phyloP scores from a whole-genome alignment of 495 filamentous ascomycete genomes.

The Copromyces sp. region DNA sequence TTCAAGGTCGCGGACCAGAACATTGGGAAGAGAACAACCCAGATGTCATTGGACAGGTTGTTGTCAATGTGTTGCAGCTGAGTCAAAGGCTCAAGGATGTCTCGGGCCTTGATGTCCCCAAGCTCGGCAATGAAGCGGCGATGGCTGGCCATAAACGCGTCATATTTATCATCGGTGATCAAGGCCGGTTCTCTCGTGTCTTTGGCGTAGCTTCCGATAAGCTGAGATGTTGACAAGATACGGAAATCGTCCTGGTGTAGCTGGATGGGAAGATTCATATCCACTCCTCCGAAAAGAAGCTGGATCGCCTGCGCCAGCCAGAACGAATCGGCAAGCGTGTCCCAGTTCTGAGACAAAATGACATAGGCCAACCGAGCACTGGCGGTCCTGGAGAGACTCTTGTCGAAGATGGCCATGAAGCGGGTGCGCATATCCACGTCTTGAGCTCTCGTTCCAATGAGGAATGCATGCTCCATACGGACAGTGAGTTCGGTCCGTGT shows the following conservation, averaged over 20 bases:
- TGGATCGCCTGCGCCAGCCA: constrained; percentile 94
- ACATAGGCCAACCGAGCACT: constrained; percentile 82
- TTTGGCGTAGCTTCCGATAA: constrained; percentile 59
- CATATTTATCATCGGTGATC: constrained; percentile 73
- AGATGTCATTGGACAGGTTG: constrained; percentile 71
- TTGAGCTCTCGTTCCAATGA: constrained; percentile 86
- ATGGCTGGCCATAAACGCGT: constrained; percentile 66
- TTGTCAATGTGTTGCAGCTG: constrained; percentile 88
- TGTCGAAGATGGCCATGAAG: constrained; percentile 90
- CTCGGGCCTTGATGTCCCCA: constrained; percentile 71
- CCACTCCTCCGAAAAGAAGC: constrained; percentile 78
- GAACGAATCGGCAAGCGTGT: constrained; percentile 84
- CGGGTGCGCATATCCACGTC: constrained; percentile 96
- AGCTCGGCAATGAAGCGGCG: constrained; percentile 73
- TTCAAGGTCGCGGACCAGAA: constrained; percentile 82
- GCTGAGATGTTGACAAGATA: constrained; percentile 54
- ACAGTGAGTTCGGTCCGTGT: constrained; percentile 92
- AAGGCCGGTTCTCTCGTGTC: constrained; percentile 61
- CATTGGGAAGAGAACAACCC: constrained; percentile 83
- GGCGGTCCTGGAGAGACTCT: constrained; percentile 75
- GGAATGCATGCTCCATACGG: constrained; percentile 91
- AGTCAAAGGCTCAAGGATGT: constrained; percentile 82
- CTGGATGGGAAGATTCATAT: constrained; percentile 65
- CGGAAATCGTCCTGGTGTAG: constrained; percentile 79
- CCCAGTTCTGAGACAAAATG: constrained; percentile 92